These are phyloP conservation scores for Lasiosphaeria ovina DNA, from an alignment of 495 filamentous ascomycete species.

Conservation along the genomic window DNA sequence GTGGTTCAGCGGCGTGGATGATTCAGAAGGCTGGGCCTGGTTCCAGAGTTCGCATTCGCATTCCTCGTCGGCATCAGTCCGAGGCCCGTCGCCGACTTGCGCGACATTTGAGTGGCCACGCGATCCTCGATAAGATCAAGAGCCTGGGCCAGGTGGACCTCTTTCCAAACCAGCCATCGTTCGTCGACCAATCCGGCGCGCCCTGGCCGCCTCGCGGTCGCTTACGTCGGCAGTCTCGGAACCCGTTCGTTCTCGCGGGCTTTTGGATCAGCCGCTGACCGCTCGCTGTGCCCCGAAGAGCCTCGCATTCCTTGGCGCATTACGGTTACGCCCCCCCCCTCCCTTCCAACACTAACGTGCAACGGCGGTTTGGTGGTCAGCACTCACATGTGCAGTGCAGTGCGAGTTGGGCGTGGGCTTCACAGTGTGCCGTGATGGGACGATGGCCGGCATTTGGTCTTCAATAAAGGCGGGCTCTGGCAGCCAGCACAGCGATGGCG, in stretches of 20 bases:
- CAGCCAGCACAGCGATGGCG: background rate
- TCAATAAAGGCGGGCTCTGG: background rate
- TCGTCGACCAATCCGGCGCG: background rate
- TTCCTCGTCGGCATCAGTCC: no score
- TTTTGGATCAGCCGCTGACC: background rate
- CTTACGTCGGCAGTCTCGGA: slow-evolving; percentile 13
- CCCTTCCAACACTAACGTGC: background rate
- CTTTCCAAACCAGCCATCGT: no score
- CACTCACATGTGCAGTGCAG: background rate
- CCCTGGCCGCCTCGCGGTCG: background rate
- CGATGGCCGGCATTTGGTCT: background rate
- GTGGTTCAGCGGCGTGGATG: no score
- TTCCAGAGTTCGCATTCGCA: no score
- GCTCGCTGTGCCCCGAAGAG: background rate
- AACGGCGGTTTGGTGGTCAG: background rate
- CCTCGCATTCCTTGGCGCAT: background rate
- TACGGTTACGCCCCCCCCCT: background rate
- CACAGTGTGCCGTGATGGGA: background rate
- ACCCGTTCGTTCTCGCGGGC: slow-evolving; percentile 5
- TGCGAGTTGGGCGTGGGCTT: background rate
- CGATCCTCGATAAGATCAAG: no score
- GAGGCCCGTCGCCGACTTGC: no score
- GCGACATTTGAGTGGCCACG: no score
- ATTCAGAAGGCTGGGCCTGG: no score
- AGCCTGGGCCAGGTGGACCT: no score